These are phyloP conservation scores for Eucalyptus globulus DNA, from an alignment of 345 rosid species.

Conservation along the genomic window DNA sequence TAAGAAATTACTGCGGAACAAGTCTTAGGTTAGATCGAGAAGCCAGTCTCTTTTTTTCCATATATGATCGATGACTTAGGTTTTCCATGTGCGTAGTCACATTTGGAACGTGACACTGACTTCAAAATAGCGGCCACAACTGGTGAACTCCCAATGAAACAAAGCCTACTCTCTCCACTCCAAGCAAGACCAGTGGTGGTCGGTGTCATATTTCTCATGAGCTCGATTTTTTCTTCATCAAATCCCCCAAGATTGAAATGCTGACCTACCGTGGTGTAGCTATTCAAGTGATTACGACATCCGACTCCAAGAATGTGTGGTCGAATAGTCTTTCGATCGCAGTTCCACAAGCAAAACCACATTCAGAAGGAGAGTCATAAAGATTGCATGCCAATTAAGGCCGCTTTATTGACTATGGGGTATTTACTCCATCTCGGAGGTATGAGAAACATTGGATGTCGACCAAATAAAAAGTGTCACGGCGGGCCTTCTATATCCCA, in stretches of 20 bases:
- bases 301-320: not conserved
- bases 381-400: not conserved
- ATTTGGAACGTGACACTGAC: not conserved
- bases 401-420: not conserved
- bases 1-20: not conserved
- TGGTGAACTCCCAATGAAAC: not conserved
- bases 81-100: not conserved
- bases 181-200: not conserved
- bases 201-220: not conserved
- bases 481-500: not conserved
- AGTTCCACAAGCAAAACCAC: not conserved
- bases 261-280: not conserved
- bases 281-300: not conserved
- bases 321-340: not conserved
- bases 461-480: not conserved
- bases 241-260: not conserved
- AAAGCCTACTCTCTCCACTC: not conserved
- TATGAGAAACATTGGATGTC: not conserved
- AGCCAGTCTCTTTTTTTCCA: not conserved
- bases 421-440: not conserved
- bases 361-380: not conserved
- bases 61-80: not conserved
- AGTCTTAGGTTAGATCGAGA: not conserved
- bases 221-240: not conserved
- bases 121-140: not conserved